phyloP scores from a whole-genome alignment of 2,329 filamentous ascomycete genomes.

The Diaporthe sp. region DNA sequence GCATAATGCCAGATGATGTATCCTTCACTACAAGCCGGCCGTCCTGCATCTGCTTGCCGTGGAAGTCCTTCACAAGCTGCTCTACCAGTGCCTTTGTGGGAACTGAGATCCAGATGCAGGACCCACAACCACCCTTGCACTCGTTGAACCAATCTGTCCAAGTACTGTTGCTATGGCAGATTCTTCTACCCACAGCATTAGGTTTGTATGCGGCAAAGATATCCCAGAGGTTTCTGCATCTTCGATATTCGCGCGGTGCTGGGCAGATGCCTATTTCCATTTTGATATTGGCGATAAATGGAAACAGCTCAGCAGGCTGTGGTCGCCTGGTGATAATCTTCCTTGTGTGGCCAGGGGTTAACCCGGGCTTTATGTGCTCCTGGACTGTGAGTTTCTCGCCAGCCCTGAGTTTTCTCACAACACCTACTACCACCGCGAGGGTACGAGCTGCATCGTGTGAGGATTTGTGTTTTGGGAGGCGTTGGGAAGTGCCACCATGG shows the following conservation, averaged over 20 bases:
- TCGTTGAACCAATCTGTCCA: background rate
- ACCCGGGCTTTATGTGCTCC: background rate
- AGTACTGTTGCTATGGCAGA: background rate
- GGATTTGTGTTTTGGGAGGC: background rate
- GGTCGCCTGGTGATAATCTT: background rate
- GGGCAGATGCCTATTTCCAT: background rate
- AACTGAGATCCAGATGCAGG: background rate
- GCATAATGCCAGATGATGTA: too few species aligned
- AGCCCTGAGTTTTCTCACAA: background rate
- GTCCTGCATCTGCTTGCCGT: background rate
- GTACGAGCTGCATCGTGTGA: conserved; percentile 3
- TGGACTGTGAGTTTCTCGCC: background rate
- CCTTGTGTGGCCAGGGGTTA: too few species aligned
- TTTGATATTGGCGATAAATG: background rate
- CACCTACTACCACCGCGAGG: background rate
- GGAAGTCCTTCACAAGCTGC: background rate
- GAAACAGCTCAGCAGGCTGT: background rate
- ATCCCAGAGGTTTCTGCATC: background rate
- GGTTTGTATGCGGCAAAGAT: background rate
- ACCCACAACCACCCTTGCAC: background rate
- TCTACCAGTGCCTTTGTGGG: background rate
- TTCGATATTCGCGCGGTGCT: background rate
- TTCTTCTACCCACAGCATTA: background rate
- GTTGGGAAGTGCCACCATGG: background rate
- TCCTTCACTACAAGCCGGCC: conserved; percentile 2